These are phyloP conservation scores for Malassezia brasiliensis DNA, from an alignment of 1,284 basidiomycete genomes.

Conservation along the genomic window DNA sequence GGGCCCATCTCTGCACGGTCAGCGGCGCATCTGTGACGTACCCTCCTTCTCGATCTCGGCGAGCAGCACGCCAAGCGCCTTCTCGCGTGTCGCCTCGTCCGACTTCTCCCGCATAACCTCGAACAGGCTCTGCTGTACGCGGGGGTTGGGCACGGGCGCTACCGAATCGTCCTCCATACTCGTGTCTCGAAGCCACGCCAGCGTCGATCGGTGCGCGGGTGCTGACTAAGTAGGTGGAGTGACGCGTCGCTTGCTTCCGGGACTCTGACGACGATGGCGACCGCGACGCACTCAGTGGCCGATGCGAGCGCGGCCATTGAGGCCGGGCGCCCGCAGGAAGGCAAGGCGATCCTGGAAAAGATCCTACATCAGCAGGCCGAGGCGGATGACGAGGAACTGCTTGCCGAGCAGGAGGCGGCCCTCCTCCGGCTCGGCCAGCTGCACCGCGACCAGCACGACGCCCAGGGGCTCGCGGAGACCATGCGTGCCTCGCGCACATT, in stretches of 20 bases:
- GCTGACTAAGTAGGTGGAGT: slow-evolving; percentile 13
- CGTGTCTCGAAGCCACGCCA: slow-evolving; percentile 7
- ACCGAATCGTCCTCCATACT: slow-evolving; percentile 41
- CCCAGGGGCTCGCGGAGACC: slow-evolving; percentile 71
- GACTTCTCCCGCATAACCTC: slow-evolving; percentile 52
- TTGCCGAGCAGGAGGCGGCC: slow-evolving; percentile 75
- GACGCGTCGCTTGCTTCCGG: slow-evolving; percentile 3
- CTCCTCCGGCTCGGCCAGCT: slow-evolving; percentile 77
- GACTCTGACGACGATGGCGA: slow-evolving; percentile 6
- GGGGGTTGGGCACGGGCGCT: slow-evolving; percentile 42
- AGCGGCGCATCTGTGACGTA: slow-evolving; percentile 42
- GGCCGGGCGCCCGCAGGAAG: slow-evolving; percentile 27
- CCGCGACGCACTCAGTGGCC: slow-evolving; percentile 21
- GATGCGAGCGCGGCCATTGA: slow-evolving; percentile 37
- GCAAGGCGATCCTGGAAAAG: slow-evolving; percentile 35
- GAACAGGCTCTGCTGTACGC: slow-evolving; percentile 45
- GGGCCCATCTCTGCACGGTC: slow-evolving; percentile 40
- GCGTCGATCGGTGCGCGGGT: slow-evolving; percentile 3
- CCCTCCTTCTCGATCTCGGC: slow-evolving; percentile 75
- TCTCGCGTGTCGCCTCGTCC: slow-evolving; percentile 45
- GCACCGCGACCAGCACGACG: slow-evolving; percentile 79
- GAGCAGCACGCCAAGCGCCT: slow-evolving; percentile 56
- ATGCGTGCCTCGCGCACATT: slow-evolving; percentile 77
- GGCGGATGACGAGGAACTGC: slow-evolving; percentile 54
- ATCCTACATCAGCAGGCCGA: slow-evolving; percentile 26